Base-by-base conservation (phyloP, 129 eudicot species). In the Calendula officinalis region DNA sequence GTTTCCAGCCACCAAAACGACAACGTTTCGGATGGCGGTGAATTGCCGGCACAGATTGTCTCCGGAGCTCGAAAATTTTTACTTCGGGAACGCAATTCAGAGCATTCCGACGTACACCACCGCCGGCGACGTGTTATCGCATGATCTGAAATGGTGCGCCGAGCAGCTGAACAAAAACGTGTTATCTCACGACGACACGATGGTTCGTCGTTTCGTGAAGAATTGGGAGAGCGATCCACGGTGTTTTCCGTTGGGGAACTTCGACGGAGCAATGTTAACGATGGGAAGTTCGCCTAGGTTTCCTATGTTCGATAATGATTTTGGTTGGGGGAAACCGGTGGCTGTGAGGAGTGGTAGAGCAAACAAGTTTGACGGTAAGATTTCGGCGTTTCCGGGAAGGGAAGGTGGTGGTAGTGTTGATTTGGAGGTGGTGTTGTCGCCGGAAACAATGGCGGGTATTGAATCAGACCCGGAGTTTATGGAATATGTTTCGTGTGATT, bases 241-340 rank as follows among this genome's bases (percentile, higher is more conserved):
- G 62, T 82, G 89, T 66, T 88, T 84, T 58, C 96, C 96, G 4
- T 50, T 88, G 77, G 96, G 96, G 42, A 88, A 85, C 64, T 85
- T 85, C 12, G 96, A 88, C 69, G 96, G 96, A 3, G 94, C 81
- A 13, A 82, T 85, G 96, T 32, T 88, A 22, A 82, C 96, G 1
- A 84, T 88, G 96, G 96, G 96, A 8, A 88, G 96, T 57, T 84
- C 92, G 32, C 89, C 92, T n/a, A 71, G 96, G 60, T 88, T 88
- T 50, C 96, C 96, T 0, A 88, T 88, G 96, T 88, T 71, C 64
- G 92, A 88, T n/a, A 88, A 88, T 30, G 92, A 84, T 73, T 88
- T 88, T 33, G 96, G 96, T 65, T 88, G 96, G 96, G 96, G 96
- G 0, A 73, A 81, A 48, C 96, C 96, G 15, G 68, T 88, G 17